Evolutionary conservation across 352 stramenopile genomes (phyloP).

Genomic region (Phytophthora podocarpi): DNA sequence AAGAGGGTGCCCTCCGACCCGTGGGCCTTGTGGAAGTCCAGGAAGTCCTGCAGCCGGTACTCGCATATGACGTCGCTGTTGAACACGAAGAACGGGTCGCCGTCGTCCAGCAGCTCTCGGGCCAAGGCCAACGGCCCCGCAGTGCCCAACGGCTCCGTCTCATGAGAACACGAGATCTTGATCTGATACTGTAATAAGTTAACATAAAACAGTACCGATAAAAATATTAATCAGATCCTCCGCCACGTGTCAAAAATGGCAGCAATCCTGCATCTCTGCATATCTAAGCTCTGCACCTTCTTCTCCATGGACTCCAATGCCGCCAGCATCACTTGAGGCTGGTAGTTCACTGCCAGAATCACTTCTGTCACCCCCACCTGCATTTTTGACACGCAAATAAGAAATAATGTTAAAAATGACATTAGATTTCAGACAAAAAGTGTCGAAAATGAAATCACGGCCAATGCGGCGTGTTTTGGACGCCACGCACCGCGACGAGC

Average conservation of each 20-base stretch:
- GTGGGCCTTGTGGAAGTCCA: slow-evolving; percentile 83
- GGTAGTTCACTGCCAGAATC: slow-evolving; percentile 90
- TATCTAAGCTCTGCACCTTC: slow-evolving; percentile 48
- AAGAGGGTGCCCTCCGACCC: slow-evolving; percentile 85
- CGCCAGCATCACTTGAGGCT: slow-evolving; percentile 89
- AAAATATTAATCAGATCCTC: not conserved
- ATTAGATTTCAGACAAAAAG: not conserved
- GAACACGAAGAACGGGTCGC: slow-evolving; percentile 91
- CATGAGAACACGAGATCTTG: slow-evolving; percentile 90
- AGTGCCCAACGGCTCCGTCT: slow-evolving; percentile 85
- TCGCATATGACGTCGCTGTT: slow-evolving; percentile 92
- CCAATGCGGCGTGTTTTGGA: not conserved
- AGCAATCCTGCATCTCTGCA: not conserved
- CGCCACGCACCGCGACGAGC: slow-evolving; percentile 63
- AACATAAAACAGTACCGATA: not conserved
- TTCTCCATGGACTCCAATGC: slow-evolving; percentile 82
- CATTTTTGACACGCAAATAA: not conserved
- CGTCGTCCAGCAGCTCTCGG: slow-evolving; percentile 81
- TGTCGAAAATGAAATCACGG: slow-evolving; percentile 1
- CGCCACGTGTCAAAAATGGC: slow-evolving; percentile 10
- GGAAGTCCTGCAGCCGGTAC: slow-evolving; percentile 77
- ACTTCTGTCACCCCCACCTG: slow-evolving; percentile 90
- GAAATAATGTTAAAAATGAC: not conserved
- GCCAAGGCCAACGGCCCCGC: slow-evolving; percentile 83
- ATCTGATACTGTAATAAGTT: slow-evolving; percentile 75